phyloP scores from a whole-genome alignment of 2,329 filamentous ascomycete genomes.

The Zymoseptoria crescenta region DNA sequence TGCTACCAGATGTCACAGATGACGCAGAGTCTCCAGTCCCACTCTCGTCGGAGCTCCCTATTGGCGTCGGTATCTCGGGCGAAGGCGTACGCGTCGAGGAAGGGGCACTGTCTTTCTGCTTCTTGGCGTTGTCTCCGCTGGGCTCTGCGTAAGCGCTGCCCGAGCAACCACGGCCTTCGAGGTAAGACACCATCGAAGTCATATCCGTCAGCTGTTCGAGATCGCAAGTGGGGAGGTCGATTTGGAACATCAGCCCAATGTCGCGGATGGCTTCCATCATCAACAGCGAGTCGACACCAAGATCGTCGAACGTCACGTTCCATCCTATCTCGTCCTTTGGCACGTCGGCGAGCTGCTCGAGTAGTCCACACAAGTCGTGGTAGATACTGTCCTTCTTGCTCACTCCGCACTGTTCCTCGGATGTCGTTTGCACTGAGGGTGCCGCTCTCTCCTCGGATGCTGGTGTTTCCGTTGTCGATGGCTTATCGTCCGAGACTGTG shows the following conservation, averaged over 20 bases:
- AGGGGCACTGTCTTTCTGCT: neutral
- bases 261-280: constrained; percentile 18
- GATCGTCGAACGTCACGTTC: constrained; percentile 9
- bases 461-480: neutral
- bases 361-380: neutral
- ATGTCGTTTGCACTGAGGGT: neutral
- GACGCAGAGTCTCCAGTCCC: neutral
- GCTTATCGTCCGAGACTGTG: neutral
- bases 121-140: neutral
- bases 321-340: neutral
- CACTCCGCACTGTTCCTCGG: neutral
- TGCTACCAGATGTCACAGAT: neutral
- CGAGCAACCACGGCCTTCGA: neutral
- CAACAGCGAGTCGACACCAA: constrained; percentile 24
- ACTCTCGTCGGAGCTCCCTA: neutral
- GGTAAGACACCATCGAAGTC: neutral
- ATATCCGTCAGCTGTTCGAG: constrained; percentile 3
- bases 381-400: neutral
- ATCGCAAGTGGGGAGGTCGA: constrained; percentile 1
- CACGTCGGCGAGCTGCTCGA: constrained; percentile 3
- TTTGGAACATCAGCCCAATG: constrained; percentile 8
- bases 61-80: neutral
- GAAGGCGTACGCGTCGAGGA: neutral
- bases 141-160: neutral
- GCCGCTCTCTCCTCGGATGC: too few species aligned